Evolutionary conservation across 2,329 filamentous ascomycete species (phyloP).

Genomic region (Epichloe baconii): DNA sequence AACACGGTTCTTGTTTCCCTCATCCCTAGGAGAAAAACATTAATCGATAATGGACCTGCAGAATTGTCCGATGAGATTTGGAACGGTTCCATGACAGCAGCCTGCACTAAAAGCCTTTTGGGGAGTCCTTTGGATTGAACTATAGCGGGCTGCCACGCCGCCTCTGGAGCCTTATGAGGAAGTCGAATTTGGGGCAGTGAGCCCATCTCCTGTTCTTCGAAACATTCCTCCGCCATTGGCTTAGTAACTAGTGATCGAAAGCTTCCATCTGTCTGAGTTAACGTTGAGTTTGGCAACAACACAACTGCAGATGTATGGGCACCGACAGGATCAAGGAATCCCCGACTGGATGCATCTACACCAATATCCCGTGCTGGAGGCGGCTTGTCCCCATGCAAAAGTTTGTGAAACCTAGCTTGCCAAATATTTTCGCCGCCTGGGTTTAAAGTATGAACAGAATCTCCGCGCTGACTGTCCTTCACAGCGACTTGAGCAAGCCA

Average conservation of each 20-base stretch:
- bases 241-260: constrained; percentile 42
- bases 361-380: constrained; percentile 44
- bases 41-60: constrained; percentile 23
- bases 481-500: constrained; percentile 23
- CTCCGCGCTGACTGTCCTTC: constrained; percentile 17
- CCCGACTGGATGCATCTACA: constrained; percentile 56
- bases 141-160: constrained; percentile 48
- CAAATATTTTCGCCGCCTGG: constrained; percentile 37
- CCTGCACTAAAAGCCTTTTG: constrained; percentile 33
- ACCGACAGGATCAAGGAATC: constrained; percentile 44
- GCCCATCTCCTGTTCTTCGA: constrained; percentile 69
- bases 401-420: constrained; percentile 74
- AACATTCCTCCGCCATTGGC: constrained; percentile 65
- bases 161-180: constrained; percentile 48
- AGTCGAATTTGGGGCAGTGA: constrained; percentile 59
- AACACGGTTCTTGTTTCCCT: constrained; percentile 23
- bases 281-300: constrained; percentile 39
- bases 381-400: constrained; percentile 58
- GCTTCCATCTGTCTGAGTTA: constrained; percentile 19
- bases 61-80: constrained; percentile 20
- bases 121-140: constrained; percentile 42
- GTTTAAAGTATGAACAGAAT: constrained; percentile 9
- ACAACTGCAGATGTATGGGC: constrained; percentile 49
- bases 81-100: constrained; percentile 21
- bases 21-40: constrained; percentile 30